Percentiles rank a stretch among this genome's conserved stretches.
phyloP scores from a whole-genome alignment of 2,329 filamentous ascomycete genomes.

The Scedosporium aurantiacum region DNA sequence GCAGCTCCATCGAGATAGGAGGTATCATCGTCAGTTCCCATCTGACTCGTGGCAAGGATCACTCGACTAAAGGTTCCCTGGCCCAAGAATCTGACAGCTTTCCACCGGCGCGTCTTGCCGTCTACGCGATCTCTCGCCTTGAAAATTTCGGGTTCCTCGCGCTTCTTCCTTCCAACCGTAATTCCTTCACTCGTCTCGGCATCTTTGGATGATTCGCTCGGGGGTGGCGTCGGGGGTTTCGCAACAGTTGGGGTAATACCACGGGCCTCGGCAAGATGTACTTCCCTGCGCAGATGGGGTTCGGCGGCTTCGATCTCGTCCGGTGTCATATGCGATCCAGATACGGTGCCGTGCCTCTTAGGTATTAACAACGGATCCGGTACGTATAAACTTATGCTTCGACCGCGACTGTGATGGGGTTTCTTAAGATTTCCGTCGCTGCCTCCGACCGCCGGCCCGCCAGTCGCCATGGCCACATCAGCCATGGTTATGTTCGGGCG shows the following conservation, averaged over 20 bases:
- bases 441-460: not conserved
- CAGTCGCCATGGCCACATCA: not conserved
- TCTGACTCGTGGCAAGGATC: constrained; percentile 76
- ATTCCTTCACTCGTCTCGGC: constrained; percentile 27
- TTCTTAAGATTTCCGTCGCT: not conserved
- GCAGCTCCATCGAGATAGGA: constrained; percentile 17
- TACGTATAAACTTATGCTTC: constrained; percentile 81
- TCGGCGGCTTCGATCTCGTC: constrained; percentile 28
- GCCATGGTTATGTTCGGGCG: not conserved
- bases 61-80: constrained; percentile 95
- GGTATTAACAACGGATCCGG: constrained; percentile 60
- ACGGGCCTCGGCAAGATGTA: constrained; percentile 67
- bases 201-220: constrained; percentile 57
- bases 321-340: constrained; percentile 42
- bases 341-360: constrained; percentile 64
- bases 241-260: constrained; percentile 53
- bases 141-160: constrained; percentile 49
- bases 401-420: constrained; percentile 52
- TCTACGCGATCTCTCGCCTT: constrained; percentile 56
- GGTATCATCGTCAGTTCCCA: constrained; percentile 37
- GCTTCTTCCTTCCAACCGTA: constrained; percentile 28
- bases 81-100: constrained; percentile 68
- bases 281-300: constrained; percentile 57
- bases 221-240: constrained; percentile 68
- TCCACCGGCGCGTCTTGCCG: constrained; percentile 64